A percentile compares a stretch with the other conserved stretches of the same genome.
Conservation (phyloP, 306 rosid genomes). For the Urtica urens region DNA sequence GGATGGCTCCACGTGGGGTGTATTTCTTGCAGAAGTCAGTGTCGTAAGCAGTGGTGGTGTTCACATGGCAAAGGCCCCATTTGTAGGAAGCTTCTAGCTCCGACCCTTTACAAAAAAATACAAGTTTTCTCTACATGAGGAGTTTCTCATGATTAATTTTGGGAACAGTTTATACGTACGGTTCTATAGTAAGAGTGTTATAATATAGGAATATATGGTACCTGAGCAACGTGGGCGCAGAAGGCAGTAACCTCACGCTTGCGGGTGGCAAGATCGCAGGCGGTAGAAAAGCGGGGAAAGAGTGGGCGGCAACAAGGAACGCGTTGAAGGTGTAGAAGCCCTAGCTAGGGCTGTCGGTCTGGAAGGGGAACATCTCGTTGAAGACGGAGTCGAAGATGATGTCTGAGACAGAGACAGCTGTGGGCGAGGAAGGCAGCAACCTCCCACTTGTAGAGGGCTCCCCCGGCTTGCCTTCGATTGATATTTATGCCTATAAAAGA, state of each 20-base stretch:
- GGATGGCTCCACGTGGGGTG: conserved; percentile 47
- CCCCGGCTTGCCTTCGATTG: background rate
- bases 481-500: no score
- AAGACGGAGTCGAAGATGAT: conserved; percentile 17
- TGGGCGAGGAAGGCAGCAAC: no score
- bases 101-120: no score
- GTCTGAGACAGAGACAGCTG: no score
- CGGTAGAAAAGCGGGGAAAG: conserved; percentile 31
- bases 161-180: conserved; percentile 32
- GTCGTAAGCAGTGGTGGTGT: no score
- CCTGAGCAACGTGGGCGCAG: conserved; percentile 36
- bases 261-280: conserved; percentile 16
- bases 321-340: conserved; percentile 51
- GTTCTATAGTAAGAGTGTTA: no score
- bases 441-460: background rate
- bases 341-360: conserved; percentile 27
- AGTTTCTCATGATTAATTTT: conserved; percentile 40
- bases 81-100: no score
- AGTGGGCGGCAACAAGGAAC: conserved; percentile 37
- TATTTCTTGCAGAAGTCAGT: conserved; percentile 14
- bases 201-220: no score
- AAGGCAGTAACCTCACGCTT: conserved; percentile 41
- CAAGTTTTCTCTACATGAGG: no score
- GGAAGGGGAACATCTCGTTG: conserved; percentile 32
- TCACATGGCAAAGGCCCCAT: conserved; percentile 56